Percentiles rank a stretch among this genome's conserved stretches.
These are phyloP conservation scores for Pittosporum tobira DNA, from an alignment of 129 eudicot species.

Conservation along the genomic window DNA sequence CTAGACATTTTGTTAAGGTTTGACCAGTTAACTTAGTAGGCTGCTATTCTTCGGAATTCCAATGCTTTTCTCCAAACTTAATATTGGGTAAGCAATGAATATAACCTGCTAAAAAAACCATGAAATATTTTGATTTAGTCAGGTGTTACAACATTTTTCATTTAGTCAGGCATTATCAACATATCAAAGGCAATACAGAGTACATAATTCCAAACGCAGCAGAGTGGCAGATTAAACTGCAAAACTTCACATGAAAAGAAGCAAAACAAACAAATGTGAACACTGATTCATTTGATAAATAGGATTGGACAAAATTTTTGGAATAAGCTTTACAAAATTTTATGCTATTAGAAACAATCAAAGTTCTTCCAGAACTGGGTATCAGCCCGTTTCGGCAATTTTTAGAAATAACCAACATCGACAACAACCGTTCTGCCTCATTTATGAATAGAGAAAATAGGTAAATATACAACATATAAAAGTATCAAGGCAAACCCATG, in stretches of 20 bases:
- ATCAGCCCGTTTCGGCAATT: too few relatives aligned
- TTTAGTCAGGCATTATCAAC: neutral
- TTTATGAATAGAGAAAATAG: too few relatives aligned
- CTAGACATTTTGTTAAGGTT: slow-evolving; percentile 41
- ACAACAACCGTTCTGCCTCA: too few relatives aligned
- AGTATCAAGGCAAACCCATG: too few relatives aligned
- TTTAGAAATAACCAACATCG: too few relatives aligned
- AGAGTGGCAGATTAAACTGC: neutral
- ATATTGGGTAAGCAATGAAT: slow-evolving; percentile 1
- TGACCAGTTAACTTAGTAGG: neutral
- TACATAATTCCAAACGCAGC: slow-evolving; percentile 1
- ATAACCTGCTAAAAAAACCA: slow-evolving; percentile 19
- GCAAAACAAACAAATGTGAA: neutral
- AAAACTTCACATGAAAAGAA: too few relatives aligned
- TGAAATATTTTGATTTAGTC: neutral
- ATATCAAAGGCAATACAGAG: slow-evolving; percentile 6
- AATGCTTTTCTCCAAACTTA: slow-evolving; percentile 11
- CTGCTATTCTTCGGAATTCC: neutral
- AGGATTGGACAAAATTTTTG: too few relatives aligned
- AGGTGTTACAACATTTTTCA: neutral
- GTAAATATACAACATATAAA: too few relatives aligned
- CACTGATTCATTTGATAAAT: too few relatives aligned
- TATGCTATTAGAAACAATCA: too few relatives aligned
- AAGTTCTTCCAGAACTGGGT: too few relatives aligned
- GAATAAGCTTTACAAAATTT: too few relatives aligned